Base-by-base conservation (phyloP, 768 basidiomycete genomes). In the Baorangia bicolor region DNA sequence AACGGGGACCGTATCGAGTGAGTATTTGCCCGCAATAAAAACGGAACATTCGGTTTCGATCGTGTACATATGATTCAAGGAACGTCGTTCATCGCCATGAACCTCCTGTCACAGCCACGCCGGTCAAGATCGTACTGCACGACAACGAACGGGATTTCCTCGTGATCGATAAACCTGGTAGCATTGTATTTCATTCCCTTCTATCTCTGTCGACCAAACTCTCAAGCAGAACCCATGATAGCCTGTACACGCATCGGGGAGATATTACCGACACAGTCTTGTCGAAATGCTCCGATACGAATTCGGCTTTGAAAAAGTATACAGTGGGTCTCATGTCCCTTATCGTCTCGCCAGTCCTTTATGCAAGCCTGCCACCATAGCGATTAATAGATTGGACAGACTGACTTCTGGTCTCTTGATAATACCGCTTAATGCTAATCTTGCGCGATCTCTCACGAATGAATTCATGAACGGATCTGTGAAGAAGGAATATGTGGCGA, bases 31-130 rank as follows among this genome's bases (percentile, higher is more conserved):
- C 48, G 56, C 35, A 51, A 39, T 54, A 44, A 44, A 9, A 0
- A 39, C 34, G n/a, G 30, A 6, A 34, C 20, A 2, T 31, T 37
- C 30, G 37, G 49, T 41, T 52, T 47, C 31, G 43, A 60, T 45
- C 40, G 43, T 35, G 2, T 7, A 14, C 7, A 34, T 11, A 5
- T 54, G 27, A 34, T 49, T 41, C 44, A 63, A 95, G 93, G 66
- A 97, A 98, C 65, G 81, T 95, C 14, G 92, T 95, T 14, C 93
- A 95, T 71, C 81, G 94, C n/a, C 97, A 99, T 68, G 97, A 99
- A 73, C 97, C 97, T 6, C 94, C 97, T 4, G 88, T 99, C 4
- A 87, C 94, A 1, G 84, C 88, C 2, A 88, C 79, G 5, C 90
- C 91, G 2, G 85, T 98, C 51, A 83, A 86, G 59, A 79, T 98